phyloP scores from a whole-genome alignment of 2,329 filamentous ascomycete species.

The Cladosporium sp. region DNA sequence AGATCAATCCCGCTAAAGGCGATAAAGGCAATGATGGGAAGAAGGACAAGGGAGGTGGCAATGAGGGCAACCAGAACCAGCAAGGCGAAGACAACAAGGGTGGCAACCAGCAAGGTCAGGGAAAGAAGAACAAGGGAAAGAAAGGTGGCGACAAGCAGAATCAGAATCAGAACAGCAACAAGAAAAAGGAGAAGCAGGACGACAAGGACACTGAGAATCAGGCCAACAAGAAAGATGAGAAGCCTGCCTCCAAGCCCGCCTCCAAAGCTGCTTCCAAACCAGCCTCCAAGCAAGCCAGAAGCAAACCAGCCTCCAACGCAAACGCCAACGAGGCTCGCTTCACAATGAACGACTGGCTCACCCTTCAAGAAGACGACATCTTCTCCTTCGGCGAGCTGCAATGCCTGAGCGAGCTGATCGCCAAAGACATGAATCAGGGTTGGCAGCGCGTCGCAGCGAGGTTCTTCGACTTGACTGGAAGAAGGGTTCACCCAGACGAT shows the following conservation, averaged over 20 bases:
- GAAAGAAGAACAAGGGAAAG: constrained; percentile 11
- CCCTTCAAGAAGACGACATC: constrained; percentile 31
- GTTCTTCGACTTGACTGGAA: constrained; percentile 49
- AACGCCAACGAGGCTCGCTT: constrained; percentile 22
- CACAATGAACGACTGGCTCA: constrained; percentile 28
- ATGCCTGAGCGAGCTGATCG: constrained; percentile 41
- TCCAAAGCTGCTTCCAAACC: not conserved
- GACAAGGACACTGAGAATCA: not conserved
- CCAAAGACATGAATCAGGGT: constrained; percentile 35
- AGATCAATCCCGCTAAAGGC: constrained; percentile 32
- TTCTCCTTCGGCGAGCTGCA: constrained; percentile 37
- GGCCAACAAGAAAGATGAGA: not conserved
- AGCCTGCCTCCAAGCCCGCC: constrained; percentile 15
- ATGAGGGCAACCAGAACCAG: constrained; percentile 14
- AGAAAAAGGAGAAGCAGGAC: not conserved
- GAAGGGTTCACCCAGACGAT: constrained; percentile 40
- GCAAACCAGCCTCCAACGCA: not conserved
- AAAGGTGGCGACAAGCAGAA: constrained; percentile 1
- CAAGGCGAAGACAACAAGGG: constrained; percentile 16
- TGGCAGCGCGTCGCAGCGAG: constrained; percentile 46
- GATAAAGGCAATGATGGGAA: constrained; percentile 3
- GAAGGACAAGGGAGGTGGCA: constrained; percentile 14
- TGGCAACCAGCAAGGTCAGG: constrained; percentile 16
- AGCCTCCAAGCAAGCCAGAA: not conserved
- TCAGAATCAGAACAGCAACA: not conserved